Evolutionary conservation across 306 rosid species (phyloP).

Genomic region (Lathyrus oleraceus): DNA sequence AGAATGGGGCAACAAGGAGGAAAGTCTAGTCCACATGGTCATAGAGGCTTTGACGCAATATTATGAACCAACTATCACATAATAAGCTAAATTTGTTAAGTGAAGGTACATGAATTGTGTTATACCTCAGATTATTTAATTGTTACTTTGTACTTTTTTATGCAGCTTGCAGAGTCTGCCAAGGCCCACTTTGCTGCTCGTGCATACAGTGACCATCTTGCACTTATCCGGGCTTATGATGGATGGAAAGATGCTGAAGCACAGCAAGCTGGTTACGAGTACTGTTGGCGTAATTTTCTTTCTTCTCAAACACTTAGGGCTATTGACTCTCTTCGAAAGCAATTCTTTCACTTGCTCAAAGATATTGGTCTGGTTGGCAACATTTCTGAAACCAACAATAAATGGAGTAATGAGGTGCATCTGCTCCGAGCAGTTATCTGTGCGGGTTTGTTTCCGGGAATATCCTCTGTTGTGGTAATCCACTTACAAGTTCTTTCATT

Average conservation of each 20-base stretch:
- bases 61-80: not conserved
- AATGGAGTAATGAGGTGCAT: conserved; percentile 68
- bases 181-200: conserved; percentile 72
- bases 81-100: conserved; percentile 4
- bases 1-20: conserved; percentile 3
- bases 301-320: conserved; percentile 85
- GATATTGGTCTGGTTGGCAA: conserved; percentile 78
- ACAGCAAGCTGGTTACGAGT: conserved; percentile 73
- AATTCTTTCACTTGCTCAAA: conserved; percentile 75
- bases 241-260: conserved; percentile 93
- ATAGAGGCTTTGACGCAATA: not conserved
- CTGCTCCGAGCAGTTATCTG: conserved; percentile 84
- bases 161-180: conserved; percentile 94
- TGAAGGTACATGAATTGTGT: conserved; percentile 2
- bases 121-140: conserved; percentile 14
- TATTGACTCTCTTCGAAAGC: conserved; percentile 84
- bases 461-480: conserved; percentile 88
- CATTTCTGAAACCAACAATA: conserved; percentile 52
- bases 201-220: conserved; percentile 87
- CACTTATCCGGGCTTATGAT: conserved; percentile 81
- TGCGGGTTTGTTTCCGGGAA: conserved; percentile 89
- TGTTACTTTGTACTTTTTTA: conserved; percentile 35
- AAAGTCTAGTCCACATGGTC: conserved; percentile 4
- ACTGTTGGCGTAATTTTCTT: conserved; percentile 93
- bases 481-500: conserved; percentile 38